Base-by-base conservation (phyloP, 495 filamentous ascomycete species). In the Bombardia bombarda region DNA sequence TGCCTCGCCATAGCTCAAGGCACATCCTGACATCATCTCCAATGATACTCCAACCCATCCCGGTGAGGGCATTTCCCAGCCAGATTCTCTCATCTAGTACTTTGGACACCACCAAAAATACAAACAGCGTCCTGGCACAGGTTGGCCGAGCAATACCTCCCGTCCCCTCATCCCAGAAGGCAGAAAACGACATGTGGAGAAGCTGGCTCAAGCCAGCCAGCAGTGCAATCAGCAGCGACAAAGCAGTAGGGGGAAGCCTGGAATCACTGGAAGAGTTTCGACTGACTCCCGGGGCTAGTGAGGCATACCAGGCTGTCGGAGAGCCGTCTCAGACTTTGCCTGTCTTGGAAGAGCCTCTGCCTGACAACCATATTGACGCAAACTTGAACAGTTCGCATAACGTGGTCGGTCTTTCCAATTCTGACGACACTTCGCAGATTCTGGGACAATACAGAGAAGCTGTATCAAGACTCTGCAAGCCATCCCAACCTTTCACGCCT, bases 221-320 rank as follows among this genome's bases (percentile, higher is more conserved):
- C 40, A 45, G 46, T 40, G 31, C 31, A 13, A n/a, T 38, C 23
- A 42, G 18, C 33, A 57, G 21, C 14, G 23, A 33, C 17, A 28
- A 33, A 13, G 34, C 47, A 18, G 38, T 44, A 18, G 43, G 50
- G 31, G 46, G 51, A 24, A 53, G 46, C 10, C 14, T 22, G 20
- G n/a, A n/a, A n/a, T 47, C 38, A 8, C 3, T 30, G 3, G 45
- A 35, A 22, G 10, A 7, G 13, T 24, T 18, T 37, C 17, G 30
- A n/a, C 28, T 58, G 20, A 62, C 51, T 34, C 59, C 56, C 10
- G 54, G 56, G 1, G 35, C 57, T 8, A 62, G 59, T 40, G 45
- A 55, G 30, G 38, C 21, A 17, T 32, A 18, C 19, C 45, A 14
- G 23, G 19, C 28, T 10, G 12, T 22, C 14, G 43, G 26, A 42